Evolutionary conservation across 495 filamentous ascomycete species (phyloP), one percentile per base, ranked within the genome.

Genomic region (Sordaria brevicollis): DNA sequence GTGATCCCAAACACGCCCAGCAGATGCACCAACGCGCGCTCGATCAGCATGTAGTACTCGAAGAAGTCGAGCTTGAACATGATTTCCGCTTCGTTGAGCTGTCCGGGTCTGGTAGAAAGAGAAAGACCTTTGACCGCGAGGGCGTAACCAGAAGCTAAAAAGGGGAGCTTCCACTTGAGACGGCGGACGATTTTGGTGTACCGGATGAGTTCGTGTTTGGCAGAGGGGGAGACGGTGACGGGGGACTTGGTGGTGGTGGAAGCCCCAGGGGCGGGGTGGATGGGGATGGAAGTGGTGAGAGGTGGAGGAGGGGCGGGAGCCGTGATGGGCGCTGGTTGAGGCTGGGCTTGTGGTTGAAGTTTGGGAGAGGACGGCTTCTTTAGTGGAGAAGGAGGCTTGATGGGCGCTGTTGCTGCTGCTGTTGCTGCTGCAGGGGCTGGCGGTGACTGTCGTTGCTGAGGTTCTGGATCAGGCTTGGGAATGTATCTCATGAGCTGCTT

Each of bases 21-120:
- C 5, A 89, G 76, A 66, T 89, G 87, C 1, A 89, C 86, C 4
- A 90, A 80, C 0, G 86, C 86, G 7, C 88, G 85, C 76, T 91
- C 89, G 19, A 90, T 81, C 1, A 89, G 79, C 70, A 87, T 86
- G 81, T 90, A 90, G 79, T 86, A 91, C 71, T 91, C 89, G 78
- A 89, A 86, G 71, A 90, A 91, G 71, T 91, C 89, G 7, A 90
- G 79, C 74, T 90, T 90, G 80, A 91, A 91, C 83, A 90, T 90
- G 35, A 86, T 83, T 72, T 89, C 85, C 0, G 81, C 80, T 29
- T 87, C 80, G 10, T 62, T 62, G 49, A 62, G 49, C 49, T n/a
- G n/a, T n/a, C n/a, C n/a, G n/a, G n/a, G n/a, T n/a, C n/a, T n/a
- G n/a, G n/a, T n/a, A n/a, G n/a, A n/a, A n/a, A n/a, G n/a, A n/a